A percentile compares a stretch with the other conserved stretches of the same genome.
Evolutionary conservation across 208 protist genomes (phyloP).

Genomic region (Acanthamoeba culbertsoni): DNA sequence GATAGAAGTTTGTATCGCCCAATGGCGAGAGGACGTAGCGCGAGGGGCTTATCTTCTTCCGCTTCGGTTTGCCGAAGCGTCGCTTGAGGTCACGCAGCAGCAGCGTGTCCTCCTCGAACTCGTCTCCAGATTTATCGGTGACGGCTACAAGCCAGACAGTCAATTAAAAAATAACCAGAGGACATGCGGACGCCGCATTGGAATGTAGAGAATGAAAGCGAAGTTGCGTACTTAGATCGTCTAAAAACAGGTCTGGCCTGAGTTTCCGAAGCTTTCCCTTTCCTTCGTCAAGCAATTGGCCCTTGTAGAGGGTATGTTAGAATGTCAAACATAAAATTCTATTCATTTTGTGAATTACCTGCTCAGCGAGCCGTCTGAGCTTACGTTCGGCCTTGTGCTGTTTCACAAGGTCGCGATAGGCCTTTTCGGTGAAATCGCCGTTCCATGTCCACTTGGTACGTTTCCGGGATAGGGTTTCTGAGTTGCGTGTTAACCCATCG

Average conservation of each 20-base stretch:
- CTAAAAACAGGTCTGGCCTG: background rate
- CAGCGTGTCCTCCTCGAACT: background rate
- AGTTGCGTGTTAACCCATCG: too few species aligned
- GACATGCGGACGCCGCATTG: too few species aligned
- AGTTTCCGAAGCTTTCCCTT: background rate
- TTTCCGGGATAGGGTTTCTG: background rate
- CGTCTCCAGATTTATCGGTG: background rate
- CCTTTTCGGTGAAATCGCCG: background rate
- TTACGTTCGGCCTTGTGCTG: background rate
- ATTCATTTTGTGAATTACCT: background rate
- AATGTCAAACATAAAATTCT: background rate
- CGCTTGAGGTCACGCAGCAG: background rate
- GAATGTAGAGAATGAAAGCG: background rate
- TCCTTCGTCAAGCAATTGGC: background rate
- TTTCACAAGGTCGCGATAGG: background rate
- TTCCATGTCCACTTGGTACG: background rate
- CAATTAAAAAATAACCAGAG: too few species aligned
- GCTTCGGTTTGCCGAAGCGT: background rate
- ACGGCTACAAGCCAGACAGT: too few species aligned
- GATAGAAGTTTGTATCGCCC: slow-evolving; percentile 19
- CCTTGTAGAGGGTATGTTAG: background rate
- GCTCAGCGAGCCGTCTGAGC: background rate
- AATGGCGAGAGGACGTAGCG: background rate
- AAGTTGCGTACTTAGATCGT: background rate
- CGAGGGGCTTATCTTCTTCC: background rate